A percentile compares a stretch with the other conserved stretches of the same genome.
These are phyloP conservation scores for Rhodotorula sp. DNA, from an alignment of 1,284 basidiomycete genomes.

Conservation along the genomic window DNA sequence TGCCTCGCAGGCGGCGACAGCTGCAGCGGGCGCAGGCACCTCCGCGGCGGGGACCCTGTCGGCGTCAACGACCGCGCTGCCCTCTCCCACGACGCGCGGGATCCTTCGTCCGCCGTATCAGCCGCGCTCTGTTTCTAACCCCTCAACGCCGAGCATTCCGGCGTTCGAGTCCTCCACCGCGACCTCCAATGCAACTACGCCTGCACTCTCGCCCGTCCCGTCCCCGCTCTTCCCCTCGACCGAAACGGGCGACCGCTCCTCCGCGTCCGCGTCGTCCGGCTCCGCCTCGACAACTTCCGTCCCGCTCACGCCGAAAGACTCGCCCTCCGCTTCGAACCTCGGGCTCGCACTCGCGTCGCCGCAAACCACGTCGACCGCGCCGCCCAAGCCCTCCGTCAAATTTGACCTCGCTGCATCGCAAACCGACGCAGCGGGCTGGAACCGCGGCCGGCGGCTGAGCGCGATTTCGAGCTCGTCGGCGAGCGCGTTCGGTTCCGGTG, in stretches of 20 bases:
- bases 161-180: background rate
- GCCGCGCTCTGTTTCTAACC: conserved; percentile 32
- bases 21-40: background rate
- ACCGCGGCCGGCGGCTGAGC: conserved; percentile 12
- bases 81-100: conserved; percentile 4
- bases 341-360: conserved; percentile 2
- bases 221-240: conserved; percentile 3
- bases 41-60: background rate
- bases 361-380: too few species aligned
- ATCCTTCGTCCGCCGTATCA: conserved; percentile 18
- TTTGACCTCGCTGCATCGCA: conserved; percentile 24
- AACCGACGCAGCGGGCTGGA: conserved; percentile 4
- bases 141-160: conserved; percentile 8
- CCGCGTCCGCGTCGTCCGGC: conserved; percentile 25
- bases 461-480: conserved; percentile 3
- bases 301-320: conserved; percentile 30
- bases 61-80: background rate
- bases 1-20: conserved; percentile 6
- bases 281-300: conserved; percentile 24
- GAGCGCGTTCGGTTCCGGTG: background rate
- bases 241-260: conserved; percentile 21
- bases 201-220: conserved; percentile 3
- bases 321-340: conserved; percentile 26
- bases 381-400: conserved; percentile 20
- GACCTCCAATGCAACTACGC: background rate